Evolutionary conservation across 257 asterid genomes (phyloP), one percentile per base, ranked within the genome.

Genomic region (Solanum sejunctum): DNA sequence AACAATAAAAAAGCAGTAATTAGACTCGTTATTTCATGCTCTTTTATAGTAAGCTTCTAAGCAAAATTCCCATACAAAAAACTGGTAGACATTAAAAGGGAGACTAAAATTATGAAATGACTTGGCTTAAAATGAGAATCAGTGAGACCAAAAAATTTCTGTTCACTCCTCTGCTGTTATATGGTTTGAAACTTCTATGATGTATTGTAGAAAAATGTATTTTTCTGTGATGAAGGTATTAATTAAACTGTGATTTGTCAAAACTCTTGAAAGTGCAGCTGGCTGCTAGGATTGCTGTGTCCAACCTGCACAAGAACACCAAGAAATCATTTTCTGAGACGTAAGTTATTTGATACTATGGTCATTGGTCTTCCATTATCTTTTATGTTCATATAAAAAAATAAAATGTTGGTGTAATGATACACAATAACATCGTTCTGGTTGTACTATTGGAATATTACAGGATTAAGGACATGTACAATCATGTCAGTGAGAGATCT

Each of bases 241-340:
- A 26, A 52, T 16, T 15, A 26, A 26, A 51, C 16, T 5, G 13
- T 78, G 15, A 26, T 51, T 52, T 78, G 23, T 78, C 47, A 9
- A 77, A 77, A 26, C 63, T 51, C 26, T 26, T 78, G 64, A 69
- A 36, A 47, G 2, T 83, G 85, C 93, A 97, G 99, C 88, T 97
- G 94, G 99, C 99, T 60, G 99, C 99, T 26, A 93, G 99, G 94
- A 95, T 97, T 92, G 98, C 98, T 15, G 98, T 97, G 85, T 97
- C 99, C 12, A 95, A 97, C 90, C 95, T 97, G 73, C 99, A 97
- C 90, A 97, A 95, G 90, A 97, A 92, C 86, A 97, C 99, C 1
- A 95, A 95, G 94, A 93, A 97, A 85, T 97, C 94, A 3, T 97
- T 97, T 90, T 97, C 99, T 12, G 99, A 97, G 85, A 94, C 99